These are phyloP conservation scores for Pachyrhizus erosus DNA, from an alignment of 306 rosid species.

Conservation along the genomic window DNA sequence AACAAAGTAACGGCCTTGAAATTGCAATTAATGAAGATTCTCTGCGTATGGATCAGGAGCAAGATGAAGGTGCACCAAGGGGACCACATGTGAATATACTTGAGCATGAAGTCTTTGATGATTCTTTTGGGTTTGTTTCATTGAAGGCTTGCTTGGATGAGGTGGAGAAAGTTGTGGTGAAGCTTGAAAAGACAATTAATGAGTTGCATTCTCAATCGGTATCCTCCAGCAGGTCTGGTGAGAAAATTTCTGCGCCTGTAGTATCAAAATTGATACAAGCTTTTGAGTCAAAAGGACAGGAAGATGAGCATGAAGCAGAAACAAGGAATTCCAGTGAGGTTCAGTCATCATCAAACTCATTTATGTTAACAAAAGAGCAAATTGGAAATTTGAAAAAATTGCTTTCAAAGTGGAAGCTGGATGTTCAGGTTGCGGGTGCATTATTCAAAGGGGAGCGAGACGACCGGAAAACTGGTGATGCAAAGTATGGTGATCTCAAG, in stretches of 20 bases:
- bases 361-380: constrained; percentile 56
- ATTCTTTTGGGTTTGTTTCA: constrained; percentile 61
- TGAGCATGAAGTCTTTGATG: constrained; percentile 60
- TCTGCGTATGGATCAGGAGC: constrained; percentile 42
- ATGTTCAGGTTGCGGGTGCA: constrained; percentile 58
- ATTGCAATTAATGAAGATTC: constrained; percentile 48
- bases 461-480: constrained; percentile 56
- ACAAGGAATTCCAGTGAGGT: constrained; percentile 44
- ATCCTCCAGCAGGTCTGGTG: constrained; percentile 52
- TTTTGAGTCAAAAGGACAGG: constrained; percentile 69
- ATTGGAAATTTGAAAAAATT: constrained; percentile 62
- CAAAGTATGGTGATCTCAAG: constrained; percentile 52
- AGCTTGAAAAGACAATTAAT: constrained; percentile 71
- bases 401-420: constrained; percentile 64
- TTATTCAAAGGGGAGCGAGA: constrained; percentile 70
- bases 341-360: constrained; percentile 56
- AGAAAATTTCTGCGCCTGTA: constrained; percentile 58
- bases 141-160: constrained; percentile 61
- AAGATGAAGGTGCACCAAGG: constrained; percentile 43
- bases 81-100: constrained; percentile 39
- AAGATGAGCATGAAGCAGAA: constrained; percentile 68
- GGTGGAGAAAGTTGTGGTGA: constrained; percentile 60
- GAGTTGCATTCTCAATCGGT: constrained; percentile 54
- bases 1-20: constrained; percentile 49
- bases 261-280: constrained; percentile 90